phyloP scores from a whole-genome alignment of 202 grass and related monocot species.

The Eragrostis tef region DNA sequence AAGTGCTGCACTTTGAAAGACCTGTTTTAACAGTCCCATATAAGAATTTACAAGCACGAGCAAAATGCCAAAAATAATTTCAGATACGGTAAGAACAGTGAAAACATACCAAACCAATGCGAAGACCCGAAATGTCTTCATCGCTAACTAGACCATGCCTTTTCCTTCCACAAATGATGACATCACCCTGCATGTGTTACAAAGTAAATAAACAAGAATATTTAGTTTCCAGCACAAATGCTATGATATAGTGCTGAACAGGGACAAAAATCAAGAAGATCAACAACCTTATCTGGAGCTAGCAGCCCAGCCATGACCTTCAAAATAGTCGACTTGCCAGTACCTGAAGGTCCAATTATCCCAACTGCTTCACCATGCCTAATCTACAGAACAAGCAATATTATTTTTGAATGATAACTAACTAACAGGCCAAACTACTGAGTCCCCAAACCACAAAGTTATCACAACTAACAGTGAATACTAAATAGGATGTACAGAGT shows the following conservation, averaged over 20 bases:
- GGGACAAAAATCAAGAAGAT: slow-evolving; percentile 27
- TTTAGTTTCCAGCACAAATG: slow-evolving; percentile 2
- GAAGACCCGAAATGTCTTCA: slow-evolving; percentile 86
- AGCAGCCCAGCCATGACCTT: slow-evolving; percentile 96
- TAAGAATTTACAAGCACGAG: slow-evolving; percentile 26
- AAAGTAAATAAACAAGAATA: slow-evolving; percentile 17
- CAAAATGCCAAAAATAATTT: slow-evolving; percentile 31
- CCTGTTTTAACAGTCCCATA: slow-evolving; percentile 57
- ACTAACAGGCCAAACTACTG: slow-evolving; percentile 13
- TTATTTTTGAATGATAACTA: slow-evolving; percentile 42
- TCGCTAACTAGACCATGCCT: slow-evolving; percentile 91
- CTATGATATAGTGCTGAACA: slow-evolving; percentile 14
- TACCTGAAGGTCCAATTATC: slow-evolving; percentile 95
- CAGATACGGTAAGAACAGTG: slow-evolving; percentile 36
- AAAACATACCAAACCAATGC: slow-evolving; percentile 83
- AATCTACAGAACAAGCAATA: slow-evolving; percentile 66
- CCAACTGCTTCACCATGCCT: slow-evolving; percentile 97
- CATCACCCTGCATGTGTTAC: slow-evolving; percentile 70
- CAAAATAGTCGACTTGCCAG: slow-evolving; percentile 96
- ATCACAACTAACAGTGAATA: neutral
- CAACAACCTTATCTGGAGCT: slow-evolving; percentile 74
- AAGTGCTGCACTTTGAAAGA: slow-evolving; percentile 96
- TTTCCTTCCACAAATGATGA: slow-evolving; percentile 79
- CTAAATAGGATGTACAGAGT: neutral
- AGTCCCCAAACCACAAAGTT: neutral